Evolutionary conservation across 306 rosid species (phyloP).

Genomic region (Aeschynomene evenia): DNA sequence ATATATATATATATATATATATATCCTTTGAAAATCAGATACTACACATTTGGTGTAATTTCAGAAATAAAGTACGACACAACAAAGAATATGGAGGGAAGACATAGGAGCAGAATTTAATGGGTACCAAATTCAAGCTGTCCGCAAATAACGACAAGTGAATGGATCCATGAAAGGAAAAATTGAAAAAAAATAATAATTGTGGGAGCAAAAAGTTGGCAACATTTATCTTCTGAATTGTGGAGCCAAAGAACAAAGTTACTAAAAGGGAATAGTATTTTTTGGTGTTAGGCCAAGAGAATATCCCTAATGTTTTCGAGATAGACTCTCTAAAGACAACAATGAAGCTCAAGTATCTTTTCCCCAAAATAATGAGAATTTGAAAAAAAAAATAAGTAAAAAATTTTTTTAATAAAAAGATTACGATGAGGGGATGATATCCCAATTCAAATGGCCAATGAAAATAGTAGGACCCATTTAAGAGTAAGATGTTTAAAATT

Average conservation of each 20-base stretch:
- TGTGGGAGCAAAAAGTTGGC: not conserved
- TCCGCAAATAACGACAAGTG: conserved; percentile 25
- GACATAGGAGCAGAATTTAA: not conserved
- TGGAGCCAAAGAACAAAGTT: conserved; percentile 8
- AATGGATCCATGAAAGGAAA: conserved; percentile 25
- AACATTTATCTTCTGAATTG: conserved; percentile 5
- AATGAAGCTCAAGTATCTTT: not conserved
- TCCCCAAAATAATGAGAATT: not conserved
- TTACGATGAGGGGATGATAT: no score
- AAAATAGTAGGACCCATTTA: no score
- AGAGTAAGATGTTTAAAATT: no score
- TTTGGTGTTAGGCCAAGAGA: not conserved
- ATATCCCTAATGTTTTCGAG: not conserved
- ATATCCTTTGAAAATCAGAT: no score
- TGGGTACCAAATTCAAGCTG: conserved; percentile 1
- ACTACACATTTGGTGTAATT: no score
- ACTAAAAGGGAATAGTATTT: not conserved
- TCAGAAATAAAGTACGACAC: not conserved
- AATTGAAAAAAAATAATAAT: no score
- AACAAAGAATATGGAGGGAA: conserved; percentile 13
- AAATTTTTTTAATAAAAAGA: no score
- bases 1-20: no score
- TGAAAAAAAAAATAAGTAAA: not conserved
- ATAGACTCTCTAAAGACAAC: not conserved
- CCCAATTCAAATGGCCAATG: no score